Conservation (phyloP, 2,329 filamentous ascomycete genomes). For the Scopulariopsis brevicaulis region DNA sequence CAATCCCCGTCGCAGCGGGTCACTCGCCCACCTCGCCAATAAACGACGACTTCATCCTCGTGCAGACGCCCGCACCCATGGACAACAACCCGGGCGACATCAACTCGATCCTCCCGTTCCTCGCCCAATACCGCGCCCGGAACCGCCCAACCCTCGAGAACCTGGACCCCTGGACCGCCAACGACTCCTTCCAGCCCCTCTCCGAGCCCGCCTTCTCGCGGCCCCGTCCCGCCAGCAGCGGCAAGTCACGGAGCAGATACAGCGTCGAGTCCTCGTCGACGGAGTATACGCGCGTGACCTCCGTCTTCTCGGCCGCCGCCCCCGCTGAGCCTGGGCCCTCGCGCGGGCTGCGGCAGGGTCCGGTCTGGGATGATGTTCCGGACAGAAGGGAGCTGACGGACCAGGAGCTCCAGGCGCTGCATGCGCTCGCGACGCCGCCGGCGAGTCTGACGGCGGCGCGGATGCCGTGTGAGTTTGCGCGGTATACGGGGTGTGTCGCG, state of each 20-base stretch:
- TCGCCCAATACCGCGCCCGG: not conserved
- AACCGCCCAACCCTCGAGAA: not conserved
- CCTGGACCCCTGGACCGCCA: not conserved
- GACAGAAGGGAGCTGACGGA: not conserved
- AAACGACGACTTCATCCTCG: not conserved
- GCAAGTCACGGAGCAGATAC: not conserved
- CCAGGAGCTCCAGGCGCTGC: not conserved
- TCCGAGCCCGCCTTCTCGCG: not conserved
- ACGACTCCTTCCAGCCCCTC: not conserved
- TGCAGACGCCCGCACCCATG: not conserved
- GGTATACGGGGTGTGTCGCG: slow-evolving; percentile 18
- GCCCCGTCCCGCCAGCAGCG: not conserved
- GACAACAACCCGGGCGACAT: not conserved
- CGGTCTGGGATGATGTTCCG: not conserved
- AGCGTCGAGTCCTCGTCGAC: not conserved
- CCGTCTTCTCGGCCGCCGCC: not conserved
- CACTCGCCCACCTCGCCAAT: not conserved
- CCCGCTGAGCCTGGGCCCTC: not conserved
- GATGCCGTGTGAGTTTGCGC: slow-evolving; percentile 34
- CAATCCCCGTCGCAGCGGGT: not conserved
- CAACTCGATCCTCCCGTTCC: not conserved
- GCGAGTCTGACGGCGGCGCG: slow-evolving; percentile 3
- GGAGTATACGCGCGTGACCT: not conserved
- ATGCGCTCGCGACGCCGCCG: not conserved
- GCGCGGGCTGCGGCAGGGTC: not conserved